Evolutionary conservation across 2,329 filamentous ascomycete genomes (phyloP).

Genomic region (Emergomyces africanus): DNA sequence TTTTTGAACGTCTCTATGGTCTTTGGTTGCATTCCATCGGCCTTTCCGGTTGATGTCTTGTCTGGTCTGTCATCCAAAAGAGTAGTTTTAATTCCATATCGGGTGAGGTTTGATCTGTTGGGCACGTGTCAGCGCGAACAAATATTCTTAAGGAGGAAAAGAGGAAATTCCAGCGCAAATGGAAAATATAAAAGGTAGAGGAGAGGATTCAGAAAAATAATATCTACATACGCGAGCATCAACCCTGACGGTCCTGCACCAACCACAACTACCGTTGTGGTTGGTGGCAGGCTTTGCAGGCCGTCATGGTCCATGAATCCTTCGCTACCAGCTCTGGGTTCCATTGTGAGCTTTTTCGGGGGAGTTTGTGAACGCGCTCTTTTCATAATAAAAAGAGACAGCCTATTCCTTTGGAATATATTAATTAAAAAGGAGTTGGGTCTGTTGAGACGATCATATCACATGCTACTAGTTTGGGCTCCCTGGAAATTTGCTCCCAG

Average conservation of each 20-base stretch:
- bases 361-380: slow-evolving; percentile 8
- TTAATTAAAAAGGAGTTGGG: neutral
- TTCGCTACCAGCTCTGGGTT: slow-evolving; percentile 17
- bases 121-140: slow-evolving; percentile 11
- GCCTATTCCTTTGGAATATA: neutral
- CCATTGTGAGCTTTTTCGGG: slow-evolving; percentile 14
- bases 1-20: slow-evolving; percentile 65
- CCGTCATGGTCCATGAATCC: slow-evolving; percentile 13
- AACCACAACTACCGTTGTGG: slow-evolving; percentile 31
- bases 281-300: slow-evolving; percentile 8
- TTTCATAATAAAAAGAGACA: slow-evolving; percentile 9
- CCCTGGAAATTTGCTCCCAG: no score
- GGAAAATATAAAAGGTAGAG: neutral
- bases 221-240: slow-evolving; percentile 23
- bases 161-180: neutral
- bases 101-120: slow-evolving; percentile 44
- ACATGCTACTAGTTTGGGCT: neutral
- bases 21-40: slow-evolving; percentile 65
- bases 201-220: neutral
- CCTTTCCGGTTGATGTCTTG: slow-evolving; percentile 54
- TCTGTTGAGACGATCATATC: neutral
- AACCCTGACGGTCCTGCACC: slow-evolving; percentile 36
- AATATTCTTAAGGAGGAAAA: no score
- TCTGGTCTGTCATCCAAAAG: slow-evolving; percentile 45
- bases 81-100: slow-evolving; percentile 35